Percentiles rank a stretch among this genome's conserved stretches.
Evolutionary conservation across 2,329 filamentous ascomycete species (phyloP).

Genomic region (Microascus cirrosus): DNA sequence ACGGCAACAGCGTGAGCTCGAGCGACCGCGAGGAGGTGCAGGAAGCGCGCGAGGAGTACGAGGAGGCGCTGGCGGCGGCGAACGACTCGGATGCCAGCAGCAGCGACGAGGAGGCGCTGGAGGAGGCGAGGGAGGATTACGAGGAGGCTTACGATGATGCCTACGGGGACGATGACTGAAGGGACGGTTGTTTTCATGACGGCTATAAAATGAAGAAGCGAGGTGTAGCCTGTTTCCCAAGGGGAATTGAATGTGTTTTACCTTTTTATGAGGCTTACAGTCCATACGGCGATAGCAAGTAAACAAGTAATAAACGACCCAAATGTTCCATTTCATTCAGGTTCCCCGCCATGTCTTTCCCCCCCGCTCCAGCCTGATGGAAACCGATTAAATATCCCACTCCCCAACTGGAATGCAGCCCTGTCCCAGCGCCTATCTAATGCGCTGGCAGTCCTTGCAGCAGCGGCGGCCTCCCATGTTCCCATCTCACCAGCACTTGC

Average conservation of each 20-base stretch:
- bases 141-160: constrained; percentile 36
- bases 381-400: no score
- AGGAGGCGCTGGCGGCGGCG: constrained; percentile 27
- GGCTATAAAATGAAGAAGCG: no score
- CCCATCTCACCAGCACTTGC: no score
- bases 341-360: no score
- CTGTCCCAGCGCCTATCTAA: no score
- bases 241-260: no score
- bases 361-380: no score
- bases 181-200: background rate
- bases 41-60: constrained; percentile 29
- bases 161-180: constrained; percentile 15
- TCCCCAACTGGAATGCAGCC: no score
- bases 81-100: constrained; percentile 32
- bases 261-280: background rate
- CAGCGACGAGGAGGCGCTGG: constrained; percentile 38
- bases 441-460: no score
- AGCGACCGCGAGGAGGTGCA: constrained; percentile 29
- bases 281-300: background rate
- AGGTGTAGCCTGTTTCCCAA: background rate
- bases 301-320: no score
- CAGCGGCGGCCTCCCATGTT: no score
- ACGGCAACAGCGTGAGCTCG: constrained; percentile 28
- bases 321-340: no score
- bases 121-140: constrained; percentile 39